Conservation (phyloP, 2,329 filamentous ascomycete species). For the Talaromyces sp. region DNA sequence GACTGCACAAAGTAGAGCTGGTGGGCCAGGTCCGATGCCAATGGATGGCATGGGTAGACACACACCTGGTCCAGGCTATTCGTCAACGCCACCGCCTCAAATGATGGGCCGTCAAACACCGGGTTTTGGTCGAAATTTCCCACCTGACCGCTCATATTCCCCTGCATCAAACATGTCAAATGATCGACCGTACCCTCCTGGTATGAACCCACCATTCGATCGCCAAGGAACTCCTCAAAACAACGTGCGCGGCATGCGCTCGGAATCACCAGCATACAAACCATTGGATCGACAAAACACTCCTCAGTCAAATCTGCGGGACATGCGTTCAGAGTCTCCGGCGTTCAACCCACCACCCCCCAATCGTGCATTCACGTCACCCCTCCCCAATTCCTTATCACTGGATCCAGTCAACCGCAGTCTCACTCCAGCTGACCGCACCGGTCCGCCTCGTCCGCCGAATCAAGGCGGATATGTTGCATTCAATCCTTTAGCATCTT, state of each 20-base stretch:
- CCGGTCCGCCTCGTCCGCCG: slow-evolving; percentile 13
- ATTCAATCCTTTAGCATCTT: slow-evolving; percentile 16
- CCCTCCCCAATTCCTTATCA: not conserved
- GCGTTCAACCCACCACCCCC: slow-evolving; percentile 10
- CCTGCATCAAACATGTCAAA: slow-evolving; percentile 4
- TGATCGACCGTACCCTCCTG: not conserved
- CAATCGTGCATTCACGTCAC: slow-evolving; percentile 10
- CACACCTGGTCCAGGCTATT: slow-evolving; percentile 20
- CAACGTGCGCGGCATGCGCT: slow-evolving; percentile 6
- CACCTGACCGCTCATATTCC: slow-evolving; percentile 4
- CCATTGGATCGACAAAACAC: not conserved
- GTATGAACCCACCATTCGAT: not conserved
- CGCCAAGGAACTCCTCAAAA: slow-evolving; percentile 3
- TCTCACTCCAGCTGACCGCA: slow-evolving; percentile 10
- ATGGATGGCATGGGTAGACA: slow-evolving; percentile 24
- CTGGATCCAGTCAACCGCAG: slow-evolving; percentile 5
- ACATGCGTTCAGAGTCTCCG: slow-evolving; percentile 18
- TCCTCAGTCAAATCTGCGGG: not conserved
- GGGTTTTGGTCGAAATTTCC: slow-evolving; percentile 6
- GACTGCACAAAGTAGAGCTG: slow-evolving; percentile 27
- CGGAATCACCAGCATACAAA: slow-evolving; percentile 8
- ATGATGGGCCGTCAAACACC: slow-evolving; percentile 20
- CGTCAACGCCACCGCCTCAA: slow-evolving; percentile 21
- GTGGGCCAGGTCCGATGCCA: slow-evolving; percentile 28
- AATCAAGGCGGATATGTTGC: slow-evolving; percentile 17